Conservation (phyloP, 2,329 filamentous ascomycete genomes). For the Microdochium trichocladiopsis region DNA sequence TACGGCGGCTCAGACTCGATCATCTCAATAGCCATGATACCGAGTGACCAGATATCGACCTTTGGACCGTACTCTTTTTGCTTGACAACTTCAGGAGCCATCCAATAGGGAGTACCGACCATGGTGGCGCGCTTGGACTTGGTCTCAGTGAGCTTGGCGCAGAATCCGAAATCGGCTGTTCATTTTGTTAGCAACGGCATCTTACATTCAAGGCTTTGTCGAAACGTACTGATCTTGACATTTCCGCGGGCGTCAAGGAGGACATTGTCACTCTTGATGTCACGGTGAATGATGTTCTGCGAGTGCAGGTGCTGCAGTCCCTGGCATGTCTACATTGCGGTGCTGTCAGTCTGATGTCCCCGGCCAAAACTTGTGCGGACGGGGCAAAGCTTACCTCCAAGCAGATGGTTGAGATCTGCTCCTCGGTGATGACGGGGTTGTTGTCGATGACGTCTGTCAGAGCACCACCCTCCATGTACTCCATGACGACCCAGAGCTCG, state of each 20-base stretch:
- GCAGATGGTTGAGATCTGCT: slow-evolving; percentile 97
- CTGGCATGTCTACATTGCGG: slow-evolving; percentile 69
- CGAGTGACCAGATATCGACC: slow-evolving; percentile 97
- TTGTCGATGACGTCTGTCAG: slow-evolving; percentile 98
- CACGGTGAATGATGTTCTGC: slow-evolving; percentile 96
- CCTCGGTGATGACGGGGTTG: slow-evolving; percentile 86
- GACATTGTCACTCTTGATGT: slow-evolving; percentile 99
- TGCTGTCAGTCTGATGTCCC: slow-evolving; percentile 10
- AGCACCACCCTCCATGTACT: slow-evolving; percentile 98
- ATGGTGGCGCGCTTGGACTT: slow-evolving; percentile 97
- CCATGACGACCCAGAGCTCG: slow-evolving; percentile 99
- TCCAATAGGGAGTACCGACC: slow-evolving; percentile 99
- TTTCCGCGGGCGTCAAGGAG: slow-evolving; percentile 89
- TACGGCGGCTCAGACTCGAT: slow-evolving; percentile 98
- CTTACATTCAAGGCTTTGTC: neutral
- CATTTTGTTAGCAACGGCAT: slow-evolving; percentile 22
- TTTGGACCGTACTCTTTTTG: slow-evolving; percentile 98
- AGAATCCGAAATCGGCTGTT: slow-evolving; percentile 97
- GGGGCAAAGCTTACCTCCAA: slow-evolving; percentile 64
- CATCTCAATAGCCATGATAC: slow-evolving; percentile 99
- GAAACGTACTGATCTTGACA: slow-evolving; percentile 86
- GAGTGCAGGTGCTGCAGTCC: slow-evolving; percentile 90
- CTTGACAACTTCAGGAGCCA: slow-evolving; percentile 98
- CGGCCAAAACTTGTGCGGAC: neutral
- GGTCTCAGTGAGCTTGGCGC: slow-evolving; percentile 93